Percentiles rank a stretch among this genome's conserved stretches.
These are phyloP conservation scores for Echites panduratus DNA, from an alignment of 257 asterid species.

Conservation along the genomic window DNA sequence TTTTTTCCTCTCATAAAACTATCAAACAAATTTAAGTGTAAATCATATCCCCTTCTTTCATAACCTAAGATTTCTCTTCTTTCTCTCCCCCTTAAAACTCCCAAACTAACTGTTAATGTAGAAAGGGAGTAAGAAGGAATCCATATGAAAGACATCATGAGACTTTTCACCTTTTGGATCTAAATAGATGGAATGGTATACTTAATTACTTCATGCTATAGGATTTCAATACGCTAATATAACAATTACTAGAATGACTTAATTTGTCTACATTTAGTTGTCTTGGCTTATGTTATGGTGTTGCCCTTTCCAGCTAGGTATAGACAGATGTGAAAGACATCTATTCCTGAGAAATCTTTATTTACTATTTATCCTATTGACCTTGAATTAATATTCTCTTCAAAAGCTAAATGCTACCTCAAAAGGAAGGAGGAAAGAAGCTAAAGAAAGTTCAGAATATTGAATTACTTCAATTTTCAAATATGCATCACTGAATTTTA, in stretches of 20 bases:
- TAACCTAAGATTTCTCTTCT: no score
- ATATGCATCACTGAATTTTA: background rate
- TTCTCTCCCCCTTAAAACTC: no score
- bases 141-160: background rate
- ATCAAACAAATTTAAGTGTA: no score
- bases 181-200: background rate
- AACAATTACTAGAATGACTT: background rate
- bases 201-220: background rate
- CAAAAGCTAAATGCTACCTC: background rate
- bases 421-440: background rate
- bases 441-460: background rate
- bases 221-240: background rate
- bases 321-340: background rate
- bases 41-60: no score
- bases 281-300: background rate
- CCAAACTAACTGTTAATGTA: no score
- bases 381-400: background rate
- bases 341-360: background rate
- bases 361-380: background rate
- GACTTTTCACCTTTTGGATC: background rate
- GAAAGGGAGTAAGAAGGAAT: background rate
- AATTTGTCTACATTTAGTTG: background rate
- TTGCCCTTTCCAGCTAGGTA: background rate
- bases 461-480: background rate
- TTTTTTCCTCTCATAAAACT: no score